Evolutionary conservation across 192 early-diverging fungal species (phyloP).

Genomic region (Thamnidium elegans): DNA sequence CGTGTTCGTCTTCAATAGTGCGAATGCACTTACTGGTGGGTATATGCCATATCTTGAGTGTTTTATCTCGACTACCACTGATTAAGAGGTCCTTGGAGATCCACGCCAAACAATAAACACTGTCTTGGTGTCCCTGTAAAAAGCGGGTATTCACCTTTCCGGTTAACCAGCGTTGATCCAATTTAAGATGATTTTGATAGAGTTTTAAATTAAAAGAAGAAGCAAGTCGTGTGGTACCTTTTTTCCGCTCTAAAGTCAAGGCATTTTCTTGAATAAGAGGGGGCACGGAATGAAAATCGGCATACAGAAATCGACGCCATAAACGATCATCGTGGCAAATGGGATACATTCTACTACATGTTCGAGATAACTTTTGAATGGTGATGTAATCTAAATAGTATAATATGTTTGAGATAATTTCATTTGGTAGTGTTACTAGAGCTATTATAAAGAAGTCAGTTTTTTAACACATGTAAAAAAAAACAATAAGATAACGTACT

Average conservation of each 20-base stretch:
- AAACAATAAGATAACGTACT: not conserved
- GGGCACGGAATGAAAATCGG: slow-evolving; percentile 15
- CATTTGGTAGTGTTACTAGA: slow-evolving; percentile 9
- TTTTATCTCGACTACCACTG: slow-evolving; percentile 75
- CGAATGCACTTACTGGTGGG: slow-evolving; percentile 49
- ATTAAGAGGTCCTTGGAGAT: slow-evolving; percentile 62
- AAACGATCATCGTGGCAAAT: slow-evolving; percentile 18
- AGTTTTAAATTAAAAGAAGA: slow-evolving; percentile 38
- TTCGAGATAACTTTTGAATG: slow-evolving; percentile 14
- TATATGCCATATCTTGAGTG: slow-evolving; percentile 83
- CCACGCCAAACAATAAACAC: slow-evolving; percentile 91
- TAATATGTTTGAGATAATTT: slow-evolving; percentile 19
- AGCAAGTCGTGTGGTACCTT: not conserved
- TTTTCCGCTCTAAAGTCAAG: not conserved
- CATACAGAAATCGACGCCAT: slow-evolving; percentile 12
- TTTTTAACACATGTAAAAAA: not conserved
- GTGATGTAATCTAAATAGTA: slow-evolving; percentile 9
- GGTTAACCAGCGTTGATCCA: slow-evolving; percentile 60
- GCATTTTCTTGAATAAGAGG: not conserved
- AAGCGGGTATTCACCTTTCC: slow-evolving; percentile 46
- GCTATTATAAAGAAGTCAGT: not conserved
- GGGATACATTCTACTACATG: not conserved
- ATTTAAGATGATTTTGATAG: slow-evolving; percentile 60
- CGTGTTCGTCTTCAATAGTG: slow-evolving; percentile 59
- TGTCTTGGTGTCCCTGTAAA: slow-evolving; percentile 76